Base-by-base conservation (phyloP, 208 protist species). In the Zelonia costaricensis region DNA sequence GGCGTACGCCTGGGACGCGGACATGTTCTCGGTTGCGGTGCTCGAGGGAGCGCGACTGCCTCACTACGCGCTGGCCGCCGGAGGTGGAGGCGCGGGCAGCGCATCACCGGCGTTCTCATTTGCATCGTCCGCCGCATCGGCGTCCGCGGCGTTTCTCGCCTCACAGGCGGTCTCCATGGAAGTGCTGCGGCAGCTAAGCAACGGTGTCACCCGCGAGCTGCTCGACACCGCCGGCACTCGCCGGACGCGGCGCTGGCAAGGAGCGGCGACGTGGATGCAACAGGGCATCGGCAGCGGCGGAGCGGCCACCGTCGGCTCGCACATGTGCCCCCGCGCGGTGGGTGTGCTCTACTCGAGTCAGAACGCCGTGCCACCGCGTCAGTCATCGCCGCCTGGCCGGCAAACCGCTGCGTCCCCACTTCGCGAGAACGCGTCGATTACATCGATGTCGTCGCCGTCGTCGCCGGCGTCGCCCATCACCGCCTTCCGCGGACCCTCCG, bases 1-100 rank as follows among this genome's bases (percentile, higher is more conserved):
- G 28, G 82, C 83, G 4, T 77, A 70, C 47, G 62, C 78, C 23
- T 94, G 88, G 88, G 75, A 82, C 44, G 81, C 83, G 2, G 85
- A 91, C 55, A 88, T 91, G 82, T 82, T 94, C 54, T 82, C 85
- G 18, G 77, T 92, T 1, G 85, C 85, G 9, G 65, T 91, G 18
- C 61, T 92, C 6, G 63, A 70, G 15, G 69, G 62, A 4, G 43
- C 47, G 9, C 56, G 49, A 13, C 42, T 69, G 33, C 61, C 54
- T 1, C 18, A 28, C 18, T 28, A 46, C 25, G 13, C 31, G 4
- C 18, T n/a, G 33, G 3, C 57, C 4, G 46, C 18, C 8, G 40
- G 9, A 5, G 16, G 9, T 45, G 40, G 40, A 5, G 54, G 28
- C 20, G 39, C 16, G 43, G 18, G 8, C 12, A n/a, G 18, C 45